Conservation (phyloP, 306 rosid genomes). For the barrel medic (Medicago truncatula) region MtrunA17r5.0-ANR NC_053046.1:1059501-1060000, state of each 20-base stretch:
- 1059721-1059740: slow-evolving; percentile 4
- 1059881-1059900: not conserved
- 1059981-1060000: too few species aligned
- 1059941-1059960: too few species aligned
- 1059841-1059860: slow-evolving; percentile 63
- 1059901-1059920: too few species aligned
- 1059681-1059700: too few species aligned
- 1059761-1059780: slow-evolving; percentile 55
- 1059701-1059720: too few species aligned
- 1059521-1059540: slow-evolving; percentile 55
- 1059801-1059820: slow-evolving; percentile 58
- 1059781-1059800: slow-evolving; percentile 66
- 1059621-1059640: slow-evolving; percentile 57
- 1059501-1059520: slow-evolving; percentile 34
- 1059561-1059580: slow-evolving; percentile 55
- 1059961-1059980: too few species aligned
- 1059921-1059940: too few species aligned
- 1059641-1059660: slow-evolving; percentile 59
- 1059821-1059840: slow-evolving; percentile 61
- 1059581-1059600: slow-evolving; percentile 56
- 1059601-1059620: slow-evolving; percentile 55
- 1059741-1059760: slow-evolving; percentile 57
- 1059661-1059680: too few species aligned
- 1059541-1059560: slow-evolving; percentile 53
- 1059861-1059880: slow-evolving; percentile 43